Base-by-base conservation (phyloP, 768 basidiomycete species). In the Podaxis sp. region DNA sequence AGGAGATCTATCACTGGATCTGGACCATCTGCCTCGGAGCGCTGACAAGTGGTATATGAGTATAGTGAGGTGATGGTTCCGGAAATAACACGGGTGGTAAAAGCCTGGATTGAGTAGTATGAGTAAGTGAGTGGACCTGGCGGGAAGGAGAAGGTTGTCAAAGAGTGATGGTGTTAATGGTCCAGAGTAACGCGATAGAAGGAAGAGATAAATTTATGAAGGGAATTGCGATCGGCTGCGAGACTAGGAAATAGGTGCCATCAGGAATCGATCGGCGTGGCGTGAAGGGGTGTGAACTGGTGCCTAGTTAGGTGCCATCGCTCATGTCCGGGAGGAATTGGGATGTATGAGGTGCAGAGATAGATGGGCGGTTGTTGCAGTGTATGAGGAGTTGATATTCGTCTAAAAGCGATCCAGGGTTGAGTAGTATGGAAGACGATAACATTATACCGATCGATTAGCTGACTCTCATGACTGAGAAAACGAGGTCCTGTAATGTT, bases 141-240 rank as follows among this genome's bases (percentile, higher is more conserved):
- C 36, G 40, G 6, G 24, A 38, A 8, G 44, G 26, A 62, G 48
- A 56, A 55, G 54, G 36, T 48, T 46, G 24, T 15, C 56, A 46
- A 30, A 12, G 10, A 20, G 58, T 22, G 20, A 28, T 58, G 37
- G 37, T 37, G 22, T 36, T 36, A 15, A 37, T 56, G 55, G 54
- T 56, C 61, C 61, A 62, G 54, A 20, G 46, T 56, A 50, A 49
- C 5, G 24, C 50, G 61, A 62, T 41, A 28, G 46, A 37, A 52
- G 46, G 30, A 38, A 24, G 17, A 40, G 46, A 50, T 30, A 37
- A 48, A 56, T 20, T n/a, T 50, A 48, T 36, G n/a, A 56, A 17
- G 17, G 40, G 26, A 30, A 28, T 38, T 46, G 28, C n/a, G 37
- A 22, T 48, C 33, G 51, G 40, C 28, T 61, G 61, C 48, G 59